Conservation (phyloP, 1,284 basidiomycete species). For the Boletus sp. region DNA sequence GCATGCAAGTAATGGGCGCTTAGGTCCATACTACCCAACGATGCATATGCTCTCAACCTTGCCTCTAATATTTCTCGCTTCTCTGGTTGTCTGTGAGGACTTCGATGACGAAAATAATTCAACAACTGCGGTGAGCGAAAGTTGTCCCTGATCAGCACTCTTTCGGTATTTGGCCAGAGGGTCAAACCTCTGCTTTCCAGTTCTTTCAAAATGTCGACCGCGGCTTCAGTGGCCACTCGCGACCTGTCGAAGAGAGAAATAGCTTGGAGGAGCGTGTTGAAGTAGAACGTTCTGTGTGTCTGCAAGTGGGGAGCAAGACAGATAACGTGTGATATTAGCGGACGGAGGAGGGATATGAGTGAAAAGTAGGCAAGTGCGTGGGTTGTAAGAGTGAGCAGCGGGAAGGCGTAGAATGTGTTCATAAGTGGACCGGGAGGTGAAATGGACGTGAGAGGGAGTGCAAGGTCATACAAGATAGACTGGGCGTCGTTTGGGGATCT, state of each 20-base stretch:
- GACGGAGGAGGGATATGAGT: slow-evolving; percentile 47
- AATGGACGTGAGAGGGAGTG: slow-evolving; percentile 21
- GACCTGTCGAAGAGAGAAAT: slow-evolving; percentile 50
- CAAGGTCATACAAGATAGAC: slow-evolving; percentile 26
- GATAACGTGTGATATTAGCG: slow-evolving; percentile 41
- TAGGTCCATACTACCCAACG: slow-evolving; percentile 45
- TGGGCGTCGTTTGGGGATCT: slow-evolving; percentile 33
- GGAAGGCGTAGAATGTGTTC: slow-evolving; percentile 46
- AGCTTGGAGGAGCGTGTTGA: slow-evolving; percentile 59
- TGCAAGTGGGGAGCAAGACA: slow-evolving; percentile 48
- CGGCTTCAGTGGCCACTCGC: slow-evolving; percentile 43
- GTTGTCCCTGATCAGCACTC: slow-evolving; percentile 50
- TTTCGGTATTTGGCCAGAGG: slow-evolving; percentile 49
- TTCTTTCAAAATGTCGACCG: slow-evolving; percentile 47
- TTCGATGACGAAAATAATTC: slow-evolving; percentile 43
- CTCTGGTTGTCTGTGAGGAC: not conserved
- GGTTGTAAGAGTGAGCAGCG: slow-evolving; percentile 46
- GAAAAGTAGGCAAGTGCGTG: slow-evolving; percentile 54
- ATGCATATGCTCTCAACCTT: slow-evolving; percentile 54
- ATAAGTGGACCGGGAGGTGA: slow-evolving; percentile 8
- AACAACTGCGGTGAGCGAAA: slow-evolving; percentile 54
- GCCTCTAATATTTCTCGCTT: slow-evolving; percentile 36
- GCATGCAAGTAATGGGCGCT: slow-evolving; percentile 45
- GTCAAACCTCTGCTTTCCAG: slow-evolving; percentile 48
- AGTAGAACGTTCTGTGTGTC: slow-evolving; percentile 44